Conservation (phyloP, 2,329 filamentous ascomycete genomes). For the Colletotrichum sp. region DNA sequence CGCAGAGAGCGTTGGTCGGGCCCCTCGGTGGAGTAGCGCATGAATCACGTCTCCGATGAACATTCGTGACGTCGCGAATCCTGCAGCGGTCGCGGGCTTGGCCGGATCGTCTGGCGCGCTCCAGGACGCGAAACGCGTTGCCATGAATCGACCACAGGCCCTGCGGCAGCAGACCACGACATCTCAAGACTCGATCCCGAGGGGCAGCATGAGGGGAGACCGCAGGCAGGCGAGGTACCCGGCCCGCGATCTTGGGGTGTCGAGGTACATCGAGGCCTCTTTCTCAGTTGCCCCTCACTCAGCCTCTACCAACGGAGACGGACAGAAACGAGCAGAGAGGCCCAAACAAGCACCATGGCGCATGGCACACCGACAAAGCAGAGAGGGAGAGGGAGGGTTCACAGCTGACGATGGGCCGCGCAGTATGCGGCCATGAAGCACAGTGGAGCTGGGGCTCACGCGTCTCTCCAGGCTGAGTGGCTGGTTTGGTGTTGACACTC, state of each 20-base stretch:
- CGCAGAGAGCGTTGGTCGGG: not conserved
- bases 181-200: not conserved
- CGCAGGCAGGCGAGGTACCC: not conserved
- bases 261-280: not conserved
- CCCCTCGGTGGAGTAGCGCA: constrained; percentile 11
- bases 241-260: not conserved
- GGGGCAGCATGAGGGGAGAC: not conserved
- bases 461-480: constrained; percentile 21
- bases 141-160: not conserved
- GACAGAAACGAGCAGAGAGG: not conserved
- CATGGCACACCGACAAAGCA: constrained; percentile 13
- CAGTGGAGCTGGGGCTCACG: constrained; percentile 27
- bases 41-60: constrained; percentile 16
- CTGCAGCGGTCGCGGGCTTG: constrained; percentile 1
- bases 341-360: constrained; percentile 15
- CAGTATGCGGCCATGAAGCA: constrained; percentile 29
- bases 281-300: not conserved
- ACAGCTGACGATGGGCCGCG: constrained; percentile 23
- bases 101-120: constrained; percentile 11
- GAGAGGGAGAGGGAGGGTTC: not conserved
- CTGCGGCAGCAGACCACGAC: not conserved
- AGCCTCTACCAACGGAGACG: not conserved
- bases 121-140: constrained; percentile 15
- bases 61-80: constrained; percentile 14
- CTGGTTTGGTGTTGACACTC: constrained; percentile 12